Base-by-base conservation (phyloP, 495 filamentous ascomycete species). In the Coniosporium apollinis region DNA sequence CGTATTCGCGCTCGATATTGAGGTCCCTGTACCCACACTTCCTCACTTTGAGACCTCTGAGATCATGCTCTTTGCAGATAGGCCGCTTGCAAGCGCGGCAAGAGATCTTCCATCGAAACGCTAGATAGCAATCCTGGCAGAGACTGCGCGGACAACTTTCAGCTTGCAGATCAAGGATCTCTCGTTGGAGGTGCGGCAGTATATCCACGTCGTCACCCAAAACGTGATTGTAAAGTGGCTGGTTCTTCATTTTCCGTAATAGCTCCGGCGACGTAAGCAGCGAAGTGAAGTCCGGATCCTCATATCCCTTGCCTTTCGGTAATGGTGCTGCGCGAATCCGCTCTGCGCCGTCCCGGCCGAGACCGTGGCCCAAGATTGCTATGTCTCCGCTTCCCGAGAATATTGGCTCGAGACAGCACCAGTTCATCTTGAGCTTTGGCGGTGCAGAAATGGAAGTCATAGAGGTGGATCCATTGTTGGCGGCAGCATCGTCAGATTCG, bases 341-440 rank as follows among this genome's bases (percentile, higher is more conserved):
- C 33, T 72, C 67, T 8, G 65, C 64, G 38, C 67, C 66, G 26
- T 64, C 58, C 38, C 58, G 66, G 0, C 58, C 59, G 14, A 67
- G 63, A 11, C 47, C 49, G 26, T 50, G 51, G 13, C 59, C 58
- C 9, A 66, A 54, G 24, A 72, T 69, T 33, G 65, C 69, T 41
- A 73, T 72, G 4, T 69, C 67, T 33, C 69, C 70, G n/a, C 70
- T 69, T 3, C 68, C 69, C 13, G 70, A 73, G 46, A 72, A 72
- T 26, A 69, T 64, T 2, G 70, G 70, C 35, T 72, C 67, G n/a
- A 67, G 62, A 38, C 70, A 75, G 52, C 70, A 74, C 70, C 70
- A 74, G 37, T 67, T 60, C 43, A 70, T 69, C 18, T 60, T 67
- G 33, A 70, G 49, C 26, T 54, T 56, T 13, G 68, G 67, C 8